Evolutionary conservation across 345 rosid genomes (phyloP).

Genomic region (Brassica rapa): DNA sequence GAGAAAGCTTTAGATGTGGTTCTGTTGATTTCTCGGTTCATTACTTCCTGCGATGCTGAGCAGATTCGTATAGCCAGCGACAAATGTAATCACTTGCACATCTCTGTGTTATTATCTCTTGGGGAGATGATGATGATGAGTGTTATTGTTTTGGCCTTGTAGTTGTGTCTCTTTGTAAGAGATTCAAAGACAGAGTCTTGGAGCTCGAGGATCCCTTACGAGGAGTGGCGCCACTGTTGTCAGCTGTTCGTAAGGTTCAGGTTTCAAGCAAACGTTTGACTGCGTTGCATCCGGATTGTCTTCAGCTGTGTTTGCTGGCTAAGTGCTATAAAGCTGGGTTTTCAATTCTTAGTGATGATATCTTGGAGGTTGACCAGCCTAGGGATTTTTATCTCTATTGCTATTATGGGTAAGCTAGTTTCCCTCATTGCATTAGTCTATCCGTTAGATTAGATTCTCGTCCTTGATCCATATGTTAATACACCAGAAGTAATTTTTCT

Average conservation of each 20-base stretch:
- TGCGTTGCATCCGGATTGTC: constrained; percentile 84
- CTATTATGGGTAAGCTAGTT: constrained; percentile 76
- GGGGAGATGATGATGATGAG: not conserved
- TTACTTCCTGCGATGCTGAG: constrained; percentile 58
- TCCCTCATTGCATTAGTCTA: constrained; percentile 8
- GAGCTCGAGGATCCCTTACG: constrained; percentile 62
- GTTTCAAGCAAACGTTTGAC: constrained; percentile 75
- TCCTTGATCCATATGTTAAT: constrained; percentile 10
- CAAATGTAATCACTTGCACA: constrained; percentile 55
- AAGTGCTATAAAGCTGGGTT: constrained; percentile 79
- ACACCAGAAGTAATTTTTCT: not conserved
- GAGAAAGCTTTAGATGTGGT: constrained; percentile 55
- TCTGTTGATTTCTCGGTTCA: constrained; percentile 56
- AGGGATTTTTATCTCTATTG: constrained; percentile 87
- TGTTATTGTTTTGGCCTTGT: constrained; percentile 34
- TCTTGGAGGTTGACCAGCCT: constrained; percentile 85
- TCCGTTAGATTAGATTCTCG: not conserved
- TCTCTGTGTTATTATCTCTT: not conserved
- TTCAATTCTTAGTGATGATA: constrained; percentile 78
- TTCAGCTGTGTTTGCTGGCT: constrained; percentile 76
- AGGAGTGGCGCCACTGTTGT: constrained; percentile 73
- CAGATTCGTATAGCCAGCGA: constrained; percentile 79
- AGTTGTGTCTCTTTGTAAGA: constrained; percentile 78
- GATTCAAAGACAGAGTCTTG: constrained; percentile 75
- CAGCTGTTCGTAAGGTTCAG: constrained; percentile 74